These are phyloP conservation scores for Trichosporon asahii DNA, from an alignment of 1,284 basidiomycete genomes.

Conservation along the genomic window DNA sequence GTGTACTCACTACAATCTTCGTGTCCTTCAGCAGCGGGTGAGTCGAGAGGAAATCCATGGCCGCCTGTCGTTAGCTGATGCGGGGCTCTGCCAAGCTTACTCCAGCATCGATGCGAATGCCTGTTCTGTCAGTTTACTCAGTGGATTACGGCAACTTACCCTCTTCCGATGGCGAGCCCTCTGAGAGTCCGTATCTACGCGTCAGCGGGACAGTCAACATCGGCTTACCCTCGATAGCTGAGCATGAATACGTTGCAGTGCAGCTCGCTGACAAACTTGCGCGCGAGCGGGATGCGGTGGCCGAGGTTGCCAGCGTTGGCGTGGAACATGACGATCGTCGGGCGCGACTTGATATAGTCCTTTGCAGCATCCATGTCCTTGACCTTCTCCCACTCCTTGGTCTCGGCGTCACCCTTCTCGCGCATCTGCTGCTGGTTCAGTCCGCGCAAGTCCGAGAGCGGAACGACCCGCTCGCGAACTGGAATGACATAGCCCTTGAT, in stretches of 20 bases:
- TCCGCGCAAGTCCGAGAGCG: conserved; percentile 27
- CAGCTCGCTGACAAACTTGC: conserved; percentile 77
- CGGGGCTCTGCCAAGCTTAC: conserved; percentile 50
- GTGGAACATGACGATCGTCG: conserved; percentile 85
- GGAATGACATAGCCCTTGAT: conserved; percentile 64
- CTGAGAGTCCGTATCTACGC: conserved; percentile 69
- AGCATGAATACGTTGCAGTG: conserved; percentile 56
- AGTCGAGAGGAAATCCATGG: conserved; percentile 69
- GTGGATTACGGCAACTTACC: conserved; percentile 53
- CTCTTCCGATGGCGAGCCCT: conserved; percentile 76
- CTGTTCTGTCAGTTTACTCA: conserved; percentile 50
- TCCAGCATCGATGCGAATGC: conserved; percentile 75
- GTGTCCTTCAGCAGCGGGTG: conserved; percentile 68
- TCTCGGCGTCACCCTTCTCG: conserved; percentile 27
- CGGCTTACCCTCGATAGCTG: conserved; percentile 44
- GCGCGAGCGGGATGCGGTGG: conserved; percentile 84
- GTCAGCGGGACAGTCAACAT: no score
- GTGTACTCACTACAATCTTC: conserved; percentile 36
- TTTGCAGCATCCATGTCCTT: conserved; percentile 33
- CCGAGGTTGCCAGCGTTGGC: conserved; percentile 68
- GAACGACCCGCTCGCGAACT: conserved; percentile 31
- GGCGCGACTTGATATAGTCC: conserved; percentile 66
- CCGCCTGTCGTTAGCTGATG: conserved; percentile 48
- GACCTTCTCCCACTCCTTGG: conserved; percentile 33
- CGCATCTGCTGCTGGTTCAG: conserved; percentile 29